Evolutionary conservation across 352 stramenopile species (phyloP).

Genomic region (Albugo laibachii): DNA sequence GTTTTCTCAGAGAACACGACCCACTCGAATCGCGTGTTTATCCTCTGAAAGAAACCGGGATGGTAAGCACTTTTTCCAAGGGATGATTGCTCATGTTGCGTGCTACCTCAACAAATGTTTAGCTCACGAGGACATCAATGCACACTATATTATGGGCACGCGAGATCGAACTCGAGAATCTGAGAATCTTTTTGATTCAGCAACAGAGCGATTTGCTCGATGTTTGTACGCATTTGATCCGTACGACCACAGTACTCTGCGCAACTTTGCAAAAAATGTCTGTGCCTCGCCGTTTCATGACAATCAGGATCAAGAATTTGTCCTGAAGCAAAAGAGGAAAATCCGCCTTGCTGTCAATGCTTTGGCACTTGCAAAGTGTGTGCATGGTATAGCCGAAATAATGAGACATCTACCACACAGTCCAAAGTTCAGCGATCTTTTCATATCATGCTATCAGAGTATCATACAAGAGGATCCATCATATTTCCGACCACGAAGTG

Average conservation of each 20-base stretch:
- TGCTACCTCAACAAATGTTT: constrained; percentile 52
- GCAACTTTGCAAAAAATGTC: constrained; percentile 61
- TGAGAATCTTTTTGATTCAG: constrained; percentile 59
- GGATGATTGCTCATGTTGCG: constrained; percentile 60
- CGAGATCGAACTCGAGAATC: constrained; percentile 36
- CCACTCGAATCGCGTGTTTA: constrained; percentile 39
- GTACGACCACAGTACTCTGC: constrained; percentile 38
- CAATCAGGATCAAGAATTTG: constrained; percentile 38
- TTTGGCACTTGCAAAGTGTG: constrained; percentile 39
- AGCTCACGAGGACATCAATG: constrained; percentile 42
- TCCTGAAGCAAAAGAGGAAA: constrained; percentile 66
- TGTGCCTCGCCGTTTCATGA: constrained; percentile 68
- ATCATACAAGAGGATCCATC: constrained; percentile 22
- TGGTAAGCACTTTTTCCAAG: constrained; percentile 76
- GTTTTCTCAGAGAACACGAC: too few relatives aligned
- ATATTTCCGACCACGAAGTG: constrained; percentile 43
- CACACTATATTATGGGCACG: constrained; percentile 49
- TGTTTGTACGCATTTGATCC: constrained; percentile 28
- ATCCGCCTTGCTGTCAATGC: constrained; percentile 34
- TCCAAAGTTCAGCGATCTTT: constrained; percentile 55
- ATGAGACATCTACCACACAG: constrained; percentile 59
- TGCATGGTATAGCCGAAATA: constrained; percentile 56
- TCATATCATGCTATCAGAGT: constrained; percentile 38
- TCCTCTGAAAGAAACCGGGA: constrained; percentile 12
- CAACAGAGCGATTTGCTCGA: constrained; percentile 37